Evolutionary conservation across 371 early-diverging fungal species (phyloP).

Genomic region (Fennellomyces sp.): DNA sequence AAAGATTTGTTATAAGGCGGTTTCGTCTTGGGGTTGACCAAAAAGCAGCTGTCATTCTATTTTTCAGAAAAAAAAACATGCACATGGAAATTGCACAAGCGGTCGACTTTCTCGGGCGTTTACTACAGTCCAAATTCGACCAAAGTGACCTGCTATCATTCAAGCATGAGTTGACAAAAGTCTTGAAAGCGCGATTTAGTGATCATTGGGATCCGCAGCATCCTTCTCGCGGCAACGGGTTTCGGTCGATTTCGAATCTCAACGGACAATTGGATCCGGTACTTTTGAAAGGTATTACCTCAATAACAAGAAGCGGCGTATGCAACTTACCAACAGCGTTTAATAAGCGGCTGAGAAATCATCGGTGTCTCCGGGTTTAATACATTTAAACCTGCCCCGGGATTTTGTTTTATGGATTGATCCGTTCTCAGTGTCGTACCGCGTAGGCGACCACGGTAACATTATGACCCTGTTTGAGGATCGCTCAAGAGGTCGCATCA

Average conservation of each 20-base stretch:
- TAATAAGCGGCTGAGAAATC: slow-evolving; percentile 5
- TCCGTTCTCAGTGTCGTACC: slow-evolving; percentile 72
- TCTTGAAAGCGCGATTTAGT: slow-evolving; percentile 41
- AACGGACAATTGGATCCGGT: slow-evolving; percentile 68
- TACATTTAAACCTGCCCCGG: slow-evolving; percentile 61
- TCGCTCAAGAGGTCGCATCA: slow-evolving; percentile 52
- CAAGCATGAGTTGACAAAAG: slow-evolving; percentile 34
- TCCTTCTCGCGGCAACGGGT: slow-evolving; percentile 71
- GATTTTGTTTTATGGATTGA: slow-evolving; percentile 83
- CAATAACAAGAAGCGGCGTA: no score
- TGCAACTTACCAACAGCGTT: no score
- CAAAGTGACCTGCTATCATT: slow-evolving; percentile 33
- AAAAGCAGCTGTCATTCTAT: not conserved
- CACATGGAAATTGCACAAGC: slow-evolving; percentile 62
- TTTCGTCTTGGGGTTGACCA: no score
- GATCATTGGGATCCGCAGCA: slow-evolving; percentile 74
- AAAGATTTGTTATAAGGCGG: no score
- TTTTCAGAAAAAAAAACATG: slow-evolving; percentile 29
- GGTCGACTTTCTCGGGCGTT: slow-evolving; percentile 53
- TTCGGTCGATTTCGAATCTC: slow-evolving; percentile 73
- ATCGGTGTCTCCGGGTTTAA: slow-evolving; percentile 20
- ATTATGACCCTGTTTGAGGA: slow-evolving; percentile 72
- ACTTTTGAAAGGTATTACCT: slow-evolving; percentile 44
- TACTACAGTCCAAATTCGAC: slow-evolving; percentile 44
- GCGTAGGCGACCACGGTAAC: slow-evolving; percentile 74